phyloP scores from a whole-genome alignment of 805 yeast genomes.

The Huiozyma sinensis region DNA sequence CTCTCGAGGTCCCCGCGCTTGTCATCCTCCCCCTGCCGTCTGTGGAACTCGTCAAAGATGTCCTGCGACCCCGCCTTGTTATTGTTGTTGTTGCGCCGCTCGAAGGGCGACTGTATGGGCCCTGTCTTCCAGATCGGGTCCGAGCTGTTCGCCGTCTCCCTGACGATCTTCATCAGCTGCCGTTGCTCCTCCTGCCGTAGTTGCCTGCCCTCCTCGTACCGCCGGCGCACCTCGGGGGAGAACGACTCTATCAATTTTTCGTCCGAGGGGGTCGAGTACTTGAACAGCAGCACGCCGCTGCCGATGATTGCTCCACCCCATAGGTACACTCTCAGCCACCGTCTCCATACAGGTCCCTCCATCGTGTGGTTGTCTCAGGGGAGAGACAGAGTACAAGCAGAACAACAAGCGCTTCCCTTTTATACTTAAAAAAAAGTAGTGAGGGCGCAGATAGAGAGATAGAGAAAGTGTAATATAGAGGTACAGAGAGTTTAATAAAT shows the following conservation, averaged over 20 bases:
- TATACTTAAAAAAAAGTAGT: no score
- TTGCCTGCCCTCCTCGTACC: slow-evolving; percentile 55
- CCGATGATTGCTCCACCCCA: slow-evolving; percentile 61
- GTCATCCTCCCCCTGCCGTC: background rate
- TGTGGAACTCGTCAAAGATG: background rate
- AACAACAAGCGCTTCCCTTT: no score
- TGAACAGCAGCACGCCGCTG: slow-evolving; percentile 59
- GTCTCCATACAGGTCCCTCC: slow-evolving; percentile 40
- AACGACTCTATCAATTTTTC: slow-evolving; percentile 62
- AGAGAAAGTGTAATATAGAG: background rate
- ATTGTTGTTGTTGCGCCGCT: slow-evolving; percentile 7
- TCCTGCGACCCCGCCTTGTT: slow-evolving; percentile 1
- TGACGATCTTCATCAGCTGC: slow-evolving; percentile 56
- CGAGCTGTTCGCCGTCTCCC: slow-evolving; percentile 50
- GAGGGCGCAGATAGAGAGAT: background rate
- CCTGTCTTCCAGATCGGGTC: slow-evolving; percentile 84
- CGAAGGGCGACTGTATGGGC: slow-evolving; percentile 59
- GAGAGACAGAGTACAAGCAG: no score
- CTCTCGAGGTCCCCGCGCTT: background rate
- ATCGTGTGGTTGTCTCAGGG: slow-evolving; percentile 5
- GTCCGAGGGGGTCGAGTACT: slow-evolving; percentile 75
- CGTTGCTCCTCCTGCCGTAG: slow-evolving; percentile 59
- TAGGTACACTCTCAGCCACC: slow-evolving; percentile 48
- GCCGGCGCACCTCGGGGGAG: slow-evolving; percentile 74
- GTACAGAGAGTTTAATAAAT: no score